A percentile compares a stretch with the other conserved stretches of the same genome.
These are phyloP conservation scores for Pedinophyceae sp. DNA, from an alignment of 139 green algal species.

Conservation along the genomic window DNA sequence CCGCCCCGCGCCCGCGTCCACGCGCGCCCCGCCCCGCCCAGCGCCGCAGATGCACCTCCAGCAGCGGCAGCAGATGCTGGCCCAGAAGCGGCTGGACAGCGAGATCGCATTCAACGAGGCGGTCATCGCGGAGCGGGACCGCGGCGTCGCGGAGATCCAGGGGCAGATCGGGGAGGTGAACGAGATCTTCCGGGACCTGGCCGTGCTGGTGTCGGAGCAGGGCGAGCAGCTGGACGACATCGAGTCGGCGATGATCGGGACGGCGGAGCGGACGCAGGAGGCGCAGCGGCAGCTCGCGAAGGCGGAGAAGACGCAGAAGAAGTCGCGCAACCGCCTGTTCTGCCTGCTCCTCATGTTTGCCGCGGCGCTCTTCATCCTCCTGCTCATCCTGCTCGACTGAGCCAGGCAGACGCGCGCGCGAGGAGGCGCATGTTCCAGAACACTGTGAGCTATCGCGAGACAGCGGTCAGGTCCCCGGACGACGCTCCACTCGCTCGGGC, in stretches of 20 bases:
- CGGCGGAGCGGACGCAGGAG: slow-evolving; percentile 12
- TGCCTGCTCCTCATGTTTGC: too few species aligned
- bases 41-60: neutral
- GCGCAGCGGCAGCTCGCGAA: too few species aligned
- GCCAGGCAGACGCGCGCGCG: too few species aligned
- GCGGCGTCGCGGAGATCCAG: slow-evolving; percentile 34
- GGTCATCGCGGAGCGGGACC: slow-evolving; percentile 30
- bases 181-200: slow-evolving; percentile 42
- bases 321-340: too few species aligned
- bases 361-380: too few species aligned
- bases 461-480: too few species aligned
- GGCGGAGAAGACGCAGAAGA: too few species aligned
- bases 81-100: slow-evolving; percentile 4
- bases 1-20: neutral
- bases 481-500: too few species aligned
- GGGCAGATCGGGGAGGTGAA: slow-evolving; percentile 40
- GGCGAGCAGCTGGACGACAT: slow-evolving; percentile 24
- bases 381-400: too few species aligned
- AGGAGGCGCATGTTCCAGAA: too few species aligned
- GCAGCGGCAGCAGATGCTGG: neutral
- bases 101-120: slow-evolving; percentile 29
- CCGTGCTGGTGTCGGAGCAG: slow-evolving; percentile 36
- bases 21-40: neutral
- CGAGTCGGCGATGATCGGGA: slow-evolving; percentile 28
- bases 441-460: too few species aligned